Evolutionary conservation across 257 asterid genomes (phyloP), one percentile per base, ranked within the genome.

Genomic region (Salvia hispanica): DNA sequence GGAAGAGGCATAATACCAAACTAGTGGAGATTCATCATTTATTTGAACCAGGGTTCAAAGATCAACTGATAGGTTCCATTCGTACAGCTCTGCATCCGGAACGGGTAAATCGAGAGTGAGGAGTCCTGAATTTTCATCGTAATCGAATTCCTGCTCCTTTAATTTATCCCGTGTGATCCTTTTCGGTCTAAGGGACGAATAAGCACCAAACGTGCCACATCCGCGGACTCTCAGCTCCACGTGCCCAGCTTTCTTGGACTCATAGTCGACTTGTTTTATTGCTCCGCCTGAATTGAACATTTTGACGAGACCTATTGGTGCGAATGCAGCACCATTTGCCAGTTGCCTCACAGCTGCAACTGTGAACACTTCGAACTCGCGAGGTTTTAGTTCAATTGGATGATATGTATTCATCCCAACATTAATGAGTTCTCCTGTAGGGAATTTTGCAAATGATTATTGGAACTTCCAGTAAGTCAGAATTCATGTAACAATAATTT

Each of bases 251-350:
- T 78, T 62, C 13, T 63, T 66, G 31, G 68, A 40, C 61, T 84
- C 91, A 58, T 83, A 84, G 16, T 74, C 65, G 12, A 88, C 69
- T 16, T 63, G 84, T 76, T 82, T 82, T 52, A 91, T 77, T 4
- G 96, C 97, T 67, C 95, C 96, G 7, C 97, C 96, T 2, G 96
- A 88, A 46, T 91, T 88, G 83, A 81, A 91, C 97, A 91, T 91
- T 61, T 79, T 81, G 65, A 84, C 63, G 5, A 90, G 96, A 48
- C 97, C 97, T 67, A 90, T 66, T 0, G 97, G 86, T 33, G 95
- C 96, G 57, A 90, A 90, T 62, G 73, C 76, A 13, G 82, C 75
- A 28, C 87, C 89, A 8, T 74, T 79, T 3, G 84, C 74, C 72
- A 88, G 64, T 72, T 68, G 68, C 45, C 55, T 81, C 46, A 84